Evolutionary conservation across 78 protist species (phyloP), one percentile per base, ranked within the genome.

Genomic region (Monosiga brevicollis): DNA sequence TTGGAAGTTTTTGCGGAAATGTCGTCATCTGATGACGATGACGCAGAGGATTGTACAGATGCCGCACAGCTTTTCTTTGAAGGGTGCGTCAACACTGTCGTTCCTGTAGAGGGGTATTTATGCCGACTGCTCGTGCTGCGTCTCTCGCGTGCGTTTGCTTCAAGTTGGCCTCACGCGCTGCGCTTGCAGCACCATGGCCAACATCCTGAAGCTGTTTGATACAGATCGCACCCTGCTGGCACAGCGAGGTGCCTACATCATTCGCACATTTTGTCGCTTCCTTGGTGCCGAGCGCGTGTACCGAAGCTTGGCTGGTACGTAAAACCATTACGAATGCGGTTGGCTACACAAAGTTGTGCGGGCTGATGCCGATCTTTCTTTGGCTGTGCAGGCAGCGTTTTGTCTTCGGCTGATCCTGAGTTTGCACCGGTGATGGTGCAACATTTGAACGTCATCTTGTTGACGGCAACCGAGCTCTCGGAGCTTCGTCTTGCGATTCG

Each of bases 391-490:
- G 36, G 29, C 29, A 81, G 89, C 0, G 41, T 92, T 34, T 10
- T 39, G 0, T 22, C 38, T 10, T 34, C 1, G 38, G 42, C 77
- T 62, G 92, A 94, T 84, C 88, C 90, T 20, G 93, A 79, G 25
- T 95, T 95, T 39, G 91, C 87, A 11, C 41, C 89, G 49, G 41
- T 37, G 24, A 62, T 95, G 88, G 90, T 95, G 1, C 93, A 90
- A 77, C 76, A 87, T 6, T 92, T 95, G 73, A 94, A 93, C 79
- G 37, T 93, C 34, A 91, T 95, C 22, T 80, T 94, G 22, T 78
- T 94, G 32, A 93, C 97, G 1, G 55, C 95, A 23, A 80, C 91
- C 29, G 96, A 93, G 77, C 85, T 87, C 29, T 43, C 42, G 6
- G 90, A 78, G 24, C 77, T 94, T 42, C 81, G 96, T n/a, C 42